Evolutionary conservation across 495 filamentous ascomycete species (phyloP), one percentile per base, ranked within the genome.

Genomic region (Cercophora samala): DNA sequence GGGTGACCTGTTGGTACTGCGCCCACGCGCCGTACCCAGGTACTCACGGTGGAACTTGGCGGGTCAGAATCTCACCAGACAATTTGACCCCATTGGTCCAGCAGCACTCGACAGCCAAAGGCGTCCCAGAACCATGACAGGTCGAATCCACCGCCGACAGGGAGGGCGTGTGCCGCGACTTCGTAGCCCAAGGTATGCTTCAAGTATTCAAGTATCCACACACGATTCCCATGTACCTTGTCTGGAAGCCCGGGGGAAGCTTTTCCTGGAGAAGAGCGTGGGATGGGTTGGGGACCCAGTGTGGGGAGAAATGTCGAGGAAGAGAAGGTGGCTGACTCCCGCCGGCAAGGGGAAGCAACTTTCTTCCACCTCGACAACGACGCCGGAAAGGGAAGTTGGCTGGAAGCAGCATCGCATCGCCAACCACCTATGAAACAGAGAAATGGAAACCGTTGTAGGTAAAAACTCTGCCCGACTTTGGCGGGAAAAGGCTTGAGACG

Each of bases 21-120:
- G 29, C 60, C 60, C 60, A 62, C 18, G 24, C 26, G 26, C 18
- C 19, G 60, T 46, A 62, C 26, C 29, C n/a, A 29, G 60, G 60
- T 62, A 62, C 60, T 56, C 53, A 23, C 53, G 22, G 22, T 21
- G 53, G n/a, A 22, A 56, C 53, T 23, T 2, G 53, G 53, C 53
- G 53, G 22, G 53, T 18, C n/a, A 19, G 53, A 70, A 58, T 37
- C 60, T 72, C 71, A 76, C 69, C 69, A 55, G 69, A 61, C 66
- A 55, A 70, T 60, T 63, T 15, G 32, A 64, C 69, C 74, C 68
- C 53, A 77, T 77, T 77, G 75, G 75, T 29, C 52, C 64, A 42
- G 46, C 15, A 58, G 23, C 64, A 53, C 65, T 52, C 24, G 66
- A 65, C 37, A 60, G 21, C 54, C 59, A 26, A 70, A 51, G 23